A percentile compares a stretch with the other conserved stretches of the same genome.
Evolutionary conservation across 352 stramenopile species (phyloP).

Genomic region (Phytophthora kernoviae): DNA sequence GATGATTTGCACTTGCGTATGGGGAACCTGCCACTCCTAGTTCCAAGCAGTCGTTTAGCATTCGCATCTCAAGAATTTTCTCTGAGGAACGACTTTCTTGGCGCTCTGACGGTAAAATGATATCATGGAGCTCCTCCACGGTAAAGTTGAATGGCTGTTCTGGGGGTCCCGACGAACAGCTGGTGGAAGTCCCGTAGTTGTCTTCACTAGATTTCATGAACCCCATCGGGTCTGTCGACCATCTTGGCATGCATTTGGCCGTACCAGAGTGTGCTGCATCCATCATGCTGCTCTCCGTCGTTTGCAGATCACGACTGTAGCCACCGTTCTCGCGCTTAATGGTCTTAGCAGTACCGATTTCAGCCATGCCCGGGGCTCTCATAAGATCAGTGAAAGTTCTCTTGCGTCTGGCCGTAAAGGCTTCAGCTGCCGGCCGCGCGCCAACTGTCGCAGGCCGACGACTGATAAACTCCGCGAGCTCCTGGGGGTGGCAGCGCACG

Average conservation of each 20-base stretch:
- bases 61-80: conserved; percentile 40
- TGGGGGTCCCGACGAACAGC: conserved; percentile 12
- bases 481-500: conserved; percentile 60
- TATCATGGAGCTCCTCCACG: conserved; percentile 40
- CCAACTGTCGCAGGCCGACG: conserved; percentile 21
- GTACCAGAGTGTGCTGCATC: conserved; percentile 3
- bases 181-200: conserved; percentile 25
- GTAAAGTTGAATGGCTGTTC: conserved; percentile 35
- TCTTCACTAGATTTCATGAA: conserved; percentile 26
- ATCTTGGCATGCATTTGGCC: conserved; percentile 16
- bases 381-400: conserved; percentile 32
- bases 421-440: conserved; percentile 11
- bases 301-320: conserved; percentile 7
- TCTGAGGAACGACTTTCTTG: conserved; percentile 23
- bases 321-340: conserved; percentile 31
- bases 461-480: conserved; percentile 58
- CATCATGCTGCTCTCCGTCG: background rate
- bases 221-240: conserved; percentile 25
- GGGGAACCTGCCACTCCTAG: conserved; percentile 17
- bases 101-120: conserved; percentile 31
- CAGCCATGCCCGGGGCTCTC: conserved; percentile 10
- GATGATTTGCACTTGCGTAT: conserved; percentile 15
- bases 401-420: conserved; percentile 21
- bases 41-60: conserved; percentile 43
- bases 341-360: conserved; percentile 11